Conservation (phyloP, 345 rosid species). For the Balakata baccata region DNA sequence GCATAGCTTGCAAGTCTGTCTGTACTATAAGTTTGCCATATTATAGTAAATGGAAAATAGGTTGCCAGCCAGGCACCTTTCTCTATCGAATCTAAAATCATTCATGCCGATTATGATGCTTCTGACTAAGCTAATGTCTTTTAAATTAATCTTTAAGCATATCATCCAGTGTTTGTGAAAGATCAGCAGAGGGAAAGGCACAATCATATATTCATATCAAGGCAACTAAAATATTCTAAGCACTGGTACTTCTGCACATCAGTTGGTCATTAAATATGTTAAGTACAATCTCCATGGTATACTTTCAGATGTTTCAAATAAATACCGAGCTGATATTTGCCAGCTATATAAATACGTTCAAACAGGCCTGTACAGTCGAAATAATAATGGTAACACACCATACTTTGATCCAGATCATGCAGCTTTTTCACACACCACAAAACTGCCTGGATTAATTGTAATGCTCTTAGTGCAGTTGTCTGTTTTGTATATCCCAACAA, state of each 20-base stretch:
- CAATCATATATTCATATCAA: background rate
- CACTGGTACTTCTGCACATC: background rate
- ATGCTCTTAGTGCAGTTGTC: slow-evolving; percentile 97
- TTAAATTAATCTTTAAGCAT: background rate
- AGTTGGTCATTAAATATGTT: background rate
- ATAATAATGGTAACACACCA: background rate
- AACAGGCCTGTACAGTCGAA: background rate
- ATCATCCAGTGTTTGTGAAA: background rate
- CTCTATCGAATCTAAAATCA: background rate
- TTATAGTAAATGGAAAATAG: background rate
- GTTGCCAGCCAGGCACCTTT: background rate
- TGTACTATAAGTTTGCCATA: background rate
- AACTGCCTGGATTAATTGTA: slow-evolving; percentile 87
- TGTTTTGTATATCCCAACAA: slow-evolving; percentile 92
- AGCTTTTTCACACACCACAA: slow-evolving; percentile 61
- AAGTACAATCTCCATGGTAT: background rate
- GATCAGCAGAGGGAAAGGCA: background rate
- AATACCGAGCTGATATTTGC: slow-evolving; percentile 24
- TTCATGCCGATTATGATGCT: background rate
- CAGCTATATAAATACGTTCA: background rate
- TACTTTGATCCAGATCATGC: slow-evolving; percentile 24
- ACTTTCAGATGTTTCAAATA: background rate
- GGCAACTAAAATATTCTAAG: background rate
- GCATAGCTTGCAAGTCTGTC: no score
- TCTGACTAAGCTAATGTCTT: background rate